Percentiles rank a stretch among this genome's conserved stretches.
phyloP scores from a whole-genome alignment of 2,329 filamentous ascomycete genomes.

The Colletotrichum sublineola region DNA sequence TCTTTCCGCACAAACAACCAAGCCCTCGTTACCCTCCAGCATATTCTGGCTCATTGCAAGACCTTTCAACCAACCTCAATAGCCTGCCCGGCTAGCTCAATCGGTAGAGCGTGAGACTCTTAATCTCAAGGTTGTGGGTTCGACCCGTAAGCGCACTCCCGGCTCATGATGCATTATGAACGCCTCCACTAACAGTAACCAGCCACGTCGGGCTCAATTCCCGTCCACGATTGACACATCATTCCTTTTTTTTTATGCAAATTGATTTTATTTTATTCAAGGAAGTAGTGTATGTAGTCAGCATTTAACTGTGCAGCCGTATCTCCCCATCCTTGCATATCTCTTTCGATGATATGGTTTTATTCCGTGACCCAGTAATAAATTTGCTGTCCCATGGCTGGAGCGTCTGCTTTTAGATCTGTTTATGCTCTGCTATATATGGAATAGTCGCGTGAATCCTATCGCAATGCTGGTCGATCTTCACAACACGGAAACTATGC shows the following conservation, averaged over 20 bases:
- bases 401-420: neutral
- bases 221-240: conserved; percentile 34
- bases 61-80: neutral
- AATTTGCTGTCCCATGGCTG: neutral
- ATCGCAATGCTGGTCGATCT: neutral
- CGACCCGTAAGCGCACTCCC: conserved; percentile 49
- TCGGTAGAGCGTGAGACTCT: conserved; percentile 82
- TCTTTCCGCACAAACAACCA: conserved; percentile 3
- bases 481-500: neutral
- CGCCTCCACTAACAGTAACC: neutral
- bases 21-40: neutral
- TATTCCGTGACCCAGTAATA: neutral
- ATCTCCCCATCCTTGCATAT: neutral
- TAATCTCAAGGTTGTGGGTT: conserved; percentile 72
- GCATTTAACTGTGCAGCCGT: neutral
- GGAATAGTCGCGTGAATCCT: neutral
- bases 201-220: conserved; percentile 42
- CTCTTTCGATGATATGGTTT: neutral
- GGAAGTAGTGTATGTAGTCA: neutral
- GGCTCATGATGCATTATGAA: neutral
- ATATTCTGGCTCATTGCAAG: neutral
- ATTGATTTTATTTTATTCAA: too few relatives aligned
- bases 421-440: neutral
- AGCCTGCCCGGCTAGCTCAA: conserved; percentile 71
- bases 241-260: neutral